Evolutionary conservation across 2,329 filamentous ascomycete genomes (phyloP), one percentile per base, ranked within the genome.

Genomic region (Epicoccum nigrum): DNA sequence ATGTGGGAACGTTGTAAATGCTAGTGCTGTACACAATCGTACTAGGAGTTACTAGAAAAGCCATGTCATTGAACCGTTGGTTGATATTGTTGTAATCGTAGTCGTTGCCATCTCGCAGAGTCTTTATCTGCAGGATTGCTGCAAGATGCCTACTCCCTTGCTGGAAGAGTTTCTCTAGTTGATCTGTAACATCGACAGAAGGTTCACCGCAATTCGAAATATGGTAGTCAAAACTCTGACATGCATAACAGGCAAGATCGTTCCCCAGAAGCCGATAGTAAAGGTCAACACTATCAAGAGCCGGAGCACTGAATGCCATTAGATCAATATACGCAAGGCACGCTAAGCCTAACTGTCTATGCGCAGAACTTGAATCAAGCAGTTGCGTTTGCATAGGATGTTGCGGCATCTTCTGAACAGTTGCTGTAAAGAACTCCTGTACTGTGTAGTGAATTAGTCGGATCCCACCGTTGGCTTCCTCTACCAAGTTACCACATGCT

Each of bases 371-470:
- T 9, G 43, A 44, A n/a, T 58, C 45, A 5, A 37, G 19, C 21
- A 62, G 39, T 20, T 49, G 45, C 11, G 21, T 23, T 49, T 25
- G 38, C 12, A 58, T 41, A 23, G 25, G 11, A 7, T 47, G 19
- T 43, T 40, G 27, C 16, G 38, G 16, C 27, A 37, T 13, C 13
- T 32, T 19, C 32, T 45, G 47, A 23, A 30, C 31, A 13, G 38
- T n/a, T 1, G 28, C 15, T 30, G 45, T 58, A 11, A 64, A 55
- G 43, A 60, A 64, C 34, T 62, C 59, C 33, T 64, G 60, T 2
- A 62, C 60, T 6, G 57, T 60, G 32, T 58, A 62, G 44, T 64
- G 57, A 19, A 64, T 55, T 12, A 59, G 59, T 7, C 56, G 56
- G 32, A 60, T 56, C 16, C 13, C 4, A 23, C 28, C n/a, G 19